Evolutionary conservation across 2,329 filamentous ascomycete species (phyloP).

Genomic region (Orbilia quercus): DNA sequence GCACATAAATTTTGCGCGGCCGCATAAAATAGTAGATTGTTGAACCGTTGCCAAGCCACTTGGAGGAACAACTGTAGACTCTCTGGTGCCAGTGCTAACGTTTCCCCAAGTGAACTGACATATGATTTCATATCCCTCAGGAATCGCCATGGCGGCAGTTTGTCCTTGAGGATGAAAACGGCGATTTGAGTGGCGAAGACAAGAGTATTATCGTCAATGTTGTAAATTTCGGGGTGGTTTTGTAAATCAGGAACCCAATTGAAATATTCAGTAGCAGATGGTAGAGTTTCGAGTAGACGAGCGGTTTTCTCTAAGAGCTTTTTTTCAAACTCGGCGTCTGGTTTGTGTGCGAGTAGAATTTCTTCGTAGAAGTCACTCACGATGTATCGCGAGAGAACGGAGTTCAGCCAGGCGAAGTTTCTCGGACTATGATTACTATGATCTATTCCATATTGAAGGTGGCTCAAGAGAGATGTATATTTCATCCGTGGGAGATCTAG

Average conservation of each 20-base stretch:
- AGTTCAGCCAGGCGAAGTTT: constrained; percentile 1
- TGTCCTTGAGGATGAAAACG: not conserved
- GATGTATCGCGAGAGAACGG: not conserved
- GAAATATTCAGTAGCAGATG: not conserved
- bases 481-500: constrained; percentile 6
- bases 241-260: not conserved
- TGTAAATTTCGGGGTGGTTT: constrained; percentile 1
- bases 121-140: constrained; percentile 10
- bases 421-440: not conserved
- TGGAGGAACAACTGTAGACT: not conserved
- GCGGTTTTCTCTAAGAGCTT: not conserved
- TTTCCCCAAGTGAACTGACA: not conserved
- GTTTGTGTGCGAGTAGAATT: not conserved
- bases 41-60: constrained; percentile 4
- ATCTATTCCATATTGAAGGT: constrained; percentile 8
- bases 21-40: constrained; percentile 1
- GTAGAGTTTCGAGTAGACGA: not conserved
- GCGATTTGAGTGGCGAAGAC: constrained; percentile 7
- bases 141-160: constrained; percentile 3
- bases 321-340: constrained; percentile 5
- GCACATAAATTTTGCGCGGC: not conserved
- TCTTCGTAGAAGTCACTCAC: constrained; percentile 9
- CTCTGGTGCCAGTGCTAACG: not conserved
- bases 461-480: constrained; percentile 9
- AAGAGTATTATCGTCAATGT: constrained; percentile 7